phyloP scores from a whole-genome alignment of 1,284 basidiomycete species.

The Cerrena zonata region DNA sequence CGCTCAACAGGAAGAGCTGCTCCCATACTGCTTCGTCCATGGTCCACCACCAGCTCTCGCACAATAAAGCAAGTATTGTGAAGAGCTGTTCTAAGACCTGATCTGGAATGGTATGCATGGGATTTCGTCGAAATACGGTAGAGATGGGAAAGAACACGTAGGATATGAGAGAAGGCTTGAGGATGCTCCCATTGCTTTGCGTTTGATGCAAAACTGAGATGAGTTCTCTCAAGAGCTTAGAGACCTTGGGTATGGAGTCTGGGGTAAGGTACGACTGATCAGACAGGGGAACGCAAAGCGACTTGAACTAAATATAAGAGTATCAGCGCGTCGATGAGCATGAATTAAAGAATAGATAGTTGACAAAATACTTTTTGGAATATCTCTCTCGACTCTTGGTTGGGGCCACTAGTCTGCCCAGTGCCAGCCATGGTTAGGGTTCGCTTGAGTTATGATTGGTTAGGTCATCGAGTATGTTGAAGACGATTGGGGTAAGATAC shows the following conservation, averaged over 20 bases:
- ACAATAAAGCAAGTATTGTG: constrained; percentile 54
- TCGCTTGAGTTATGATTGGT: too few species aligned
- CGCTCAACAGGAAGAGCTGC: constrained; percentile 77
- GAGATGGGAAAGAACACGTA: constrained; percentile 86
- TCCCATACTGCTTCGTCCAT: constrained; percentile 67
- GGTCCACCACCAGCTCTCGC: constrained; percentile 72
- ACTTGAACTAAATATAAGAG: constrained; percentile 55
- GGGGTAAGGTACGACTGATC: constrained; percentile 56
- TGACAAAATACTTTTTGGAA: too few species aligned
- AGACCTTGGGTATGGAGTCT: constrained; percentile 42
- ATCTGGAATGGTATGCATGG: constrained; percentile 65
- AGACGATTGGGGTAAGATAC: too few species aligned
- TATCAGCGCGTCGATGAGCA: background rate
- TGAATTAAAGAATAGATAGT: background rate
- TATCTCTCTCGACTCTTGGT: too few species aligned
- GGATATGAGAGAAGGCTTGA: constrained; percentile 64
- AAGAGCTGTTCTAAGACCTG: constrained; percentile 74
- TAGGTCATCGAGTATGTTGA: too few species aligned
- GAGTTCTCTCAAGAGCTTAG: constrained; percentile 51
- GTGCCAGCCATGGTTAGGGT: too few species aligned
- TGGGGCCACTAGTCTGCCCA: too few species aligned
- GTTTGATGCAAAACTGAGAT: constrained; percentile 40
- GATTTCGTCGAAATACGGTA: constrained; percentile 71
- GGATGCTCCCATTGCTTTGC: constrained; percentile 31
- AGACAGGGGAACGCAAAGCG: constrained; percentile 73